Evolutionary conservation across 331 rosid species (phyloP).

Genomic region (Ulmus americana): DNA sequence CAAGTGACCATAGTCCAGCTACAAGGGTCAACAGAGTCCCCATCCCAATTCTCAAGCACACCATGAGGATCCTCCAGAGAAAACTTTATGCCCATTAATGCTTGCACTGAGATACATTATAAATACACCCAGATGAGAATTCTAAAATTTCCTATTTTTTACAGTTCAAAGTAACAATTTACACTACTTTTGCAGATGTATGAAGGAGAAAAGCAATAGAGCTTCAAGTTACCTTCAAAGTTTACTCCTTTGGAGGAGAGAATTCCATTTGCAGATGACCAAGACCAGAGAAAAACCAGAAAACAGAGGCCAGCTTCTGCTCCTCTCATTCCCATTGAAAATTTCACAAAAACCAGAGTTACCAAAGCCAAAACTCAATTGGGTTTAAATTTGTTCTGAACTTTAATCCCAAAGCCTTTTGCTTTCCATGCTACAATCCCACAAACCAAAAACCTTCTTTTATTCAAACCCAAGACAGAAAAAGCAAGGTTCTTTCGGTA

Average conservation of each 20-base stretch:
- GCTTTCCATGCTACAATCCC: constrained; percentile 62
- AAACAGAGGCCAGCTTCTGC: constrained; percentile 40
- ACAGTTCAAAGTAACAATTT: background rate
- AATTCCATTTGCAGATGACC: constrained; percentile 43
- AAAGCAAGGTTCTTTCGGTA: constrained; percentile 37
- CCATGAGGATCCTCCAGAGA: constrained; percentile 85
- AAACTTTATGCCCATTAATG: constrained; percentile 70
- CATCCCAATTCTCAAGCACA: constrained; percentile 90
- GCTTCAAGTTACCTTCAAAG: constrained; percentile 70
- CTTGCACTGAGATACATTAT: constrained; percentile 58
- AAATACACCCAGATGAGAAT: constrained; percentile 30
- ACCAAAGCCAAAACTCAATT: constrained; percentile 26
- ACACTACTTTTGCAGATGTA: constrained; percentile 7
- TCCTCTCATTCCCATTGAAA: constrained; percentile 42
- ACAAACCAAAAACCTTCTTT: constrained; percentile 56
- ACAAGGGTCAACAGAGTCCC: constrained; percentile 93
- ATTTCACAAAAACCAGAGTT: constrained; percentile 19
- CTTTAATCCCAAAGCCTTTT: constrained; percentile 35
- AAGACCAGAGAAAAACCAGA: constrained; percentile 36
- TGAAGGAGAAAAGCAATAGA: background rate
- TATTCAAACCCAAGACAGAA: constrained; percentile 36
- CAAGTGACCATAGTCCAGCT: constrained; percentile 99
- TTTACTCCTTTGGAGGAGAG: constrained; percentile 93
- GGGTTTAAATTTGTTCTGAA: constrained; percentile 29
- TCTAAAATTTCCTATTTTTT: background rate